Evolutionary conservation across 2,329 filamentous ascomycete genomes (phyloP).

Genomic region (Sporothrix protearum): DNA sequence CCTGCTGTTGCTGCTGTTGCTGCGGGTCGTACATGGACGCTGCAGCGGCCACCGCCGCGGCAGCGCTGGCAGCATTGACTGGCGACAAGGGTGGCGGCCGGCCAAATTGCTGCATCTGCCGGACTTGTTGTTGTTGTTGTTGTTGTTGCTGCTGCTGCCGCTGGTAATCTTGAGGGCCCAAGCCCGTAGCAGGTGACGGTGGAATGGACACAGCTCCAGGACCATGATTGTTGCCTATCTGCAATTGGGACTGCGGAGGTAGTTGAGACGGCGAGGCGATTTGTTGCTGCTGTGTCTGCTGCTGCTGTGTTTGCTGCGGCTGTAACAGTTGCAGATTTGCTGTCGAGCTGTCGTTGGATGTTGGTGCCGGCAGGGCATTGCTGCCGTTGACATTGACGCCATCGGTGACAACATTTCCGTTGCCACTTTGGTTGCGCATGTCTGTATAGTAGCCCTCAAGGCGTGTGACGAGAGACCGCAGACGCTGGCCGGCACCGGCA

Average conservation of each 20-base stretch:
- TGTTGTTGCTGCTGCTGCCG: neutral
- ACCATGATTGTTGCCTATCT: neutral
- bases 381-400: neutral
- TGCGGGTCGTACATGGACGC: neutral
- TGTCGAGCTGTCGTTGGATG: neutral
- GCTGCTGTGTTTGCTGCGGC: neutral
- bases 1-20: neutral
- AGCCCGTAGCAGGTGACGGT: neutral
- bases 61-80: neutral
- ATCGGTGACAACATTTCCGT: neutral
- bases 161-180: neutral
- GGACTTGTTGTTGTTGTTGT: neutral
- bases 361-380: neutral
- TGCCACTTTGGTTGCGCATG: conserved; percentile 12
- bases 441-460: conserved; percentile 25
- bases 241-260: neutral
- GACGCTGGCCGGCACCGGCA: conserved; percentile 24
- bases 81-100: neutral
- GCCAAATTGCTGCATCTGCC: conserved; percentile 4
- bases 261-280: neutral
- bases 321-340: neutral
- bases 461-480: conserved; percentile 24
- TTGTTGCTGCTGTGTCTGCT: neutral
- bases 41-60: neutral
- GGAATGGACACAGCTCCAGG: conserved; percentile 2